Conservation (phyloP, 2,329 filamentous ascomycete species). For the Mollisiaceae sp. region DNA sequence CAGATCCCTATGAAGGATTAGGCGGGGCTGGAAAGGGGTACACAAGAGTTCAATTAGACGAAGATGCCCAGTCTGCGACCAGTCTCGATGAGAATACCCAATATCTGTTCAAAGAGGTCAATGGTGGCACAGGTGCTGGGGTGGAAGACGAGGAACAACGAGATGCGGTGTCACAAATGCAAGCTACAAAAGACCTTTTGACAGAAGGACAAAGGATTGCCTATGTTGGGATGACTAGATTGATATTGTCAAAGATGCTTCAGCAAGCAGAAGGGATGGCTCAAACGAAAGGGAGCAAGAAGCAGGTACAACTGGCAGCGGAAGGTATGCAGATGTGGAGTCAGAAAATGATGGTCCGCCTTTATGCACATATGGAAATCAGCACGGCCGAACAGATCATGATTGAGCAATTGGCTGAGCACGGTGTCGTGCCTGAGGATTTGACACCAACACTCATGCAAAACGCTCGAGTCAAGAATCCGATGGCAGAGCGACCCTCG, state of each 20-base stretch:
- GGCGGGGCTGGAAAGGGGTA: slow-evolving; percentile 95
- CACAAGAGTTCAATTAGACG: slow-evolving; percentile 91
- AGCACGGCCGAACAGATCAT: slow-evolving; percentile 90
- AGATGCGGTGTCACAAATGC: slow-evolving; percentile 87
- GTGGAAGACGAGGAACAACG: slow-evolving; percentile 79
- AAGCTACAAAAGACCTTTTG: slow-evolving; percentile 92
- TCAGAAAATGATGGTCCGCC: slow-evolving; percentile 95
- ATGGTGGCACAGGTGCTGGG: slow-evolving; percentile 61
- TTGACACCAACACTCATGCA: slow-evolving; percentile 86
- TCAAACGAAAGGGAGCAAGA: slow-evolving; percentile 68
- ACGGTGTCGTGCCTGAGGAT: slow-evolving; percentile 85
- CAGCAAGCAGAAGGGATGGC: slow-evolving; percentile 68
- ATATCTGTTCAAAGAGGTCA: slow-evolving; percentile 85
- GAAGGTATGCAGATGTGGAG: slow-evolving; percentile 94
- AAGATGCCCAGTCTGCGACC: slow-evolving; percentile 90
- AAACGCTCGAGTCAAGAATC: slow-evolving; percentile 92
- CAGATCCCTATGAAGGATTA: slow-evolving; percentile 74
- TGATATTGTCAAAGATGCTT: slow-evolving; percentile 81
- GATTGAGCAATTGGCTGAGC: slow-evolving; percentile 95
- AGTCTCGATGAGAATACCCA: slow-evolving; percentile 98
- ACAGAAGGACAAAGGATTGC: slow-evolving; percentile 96
- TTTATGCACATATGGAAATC: slow-evolving; percentile 98
- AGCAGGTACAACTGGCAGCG: slow-evolving; percentile 68
- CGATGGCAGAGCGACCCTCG: slow-evolving; percentile 65
- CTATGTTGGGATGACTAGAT: slow-evolving; percentile 87